phyloP scores from a whole-genome alignment of 2,329 filamentous ascomycete genomes.

The Exophiala dermatitidis region DNA sequence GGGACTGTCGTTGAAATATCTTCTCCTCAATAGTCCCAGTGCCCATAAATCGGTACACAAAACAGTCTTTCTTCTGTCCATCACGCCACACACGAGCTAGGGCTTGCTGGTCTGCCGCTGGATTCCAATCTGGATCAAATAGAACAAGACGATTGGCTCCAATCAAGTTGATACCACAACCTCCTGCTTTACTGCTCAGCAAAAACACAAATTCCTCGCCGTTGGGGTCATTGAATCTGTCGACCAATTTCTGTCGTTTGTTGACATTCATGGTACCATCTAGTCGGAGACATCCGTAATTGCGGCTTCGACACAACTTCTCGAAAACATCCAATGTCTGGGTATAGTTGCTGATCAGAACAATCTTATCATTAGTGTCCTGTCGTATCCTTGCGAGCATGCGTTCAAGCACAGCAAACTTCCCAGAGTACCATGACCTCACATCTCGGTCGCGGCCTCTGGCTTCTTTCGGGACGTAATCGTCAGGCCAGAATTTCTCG shows the following conservation, averaged over 20 bases:
- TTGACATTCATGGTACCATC: constrained; percentile 97
- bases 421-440: constrained; percentile 93
- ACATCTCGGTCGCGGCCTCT: constrained; percentile 86
- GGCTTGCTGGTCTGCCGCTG: constrained; percentile 93
- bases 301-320: constrained; percentile 73
- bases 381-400: constrained; percentile 94
- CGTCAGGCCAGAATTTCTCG: constrained; percentile 71
- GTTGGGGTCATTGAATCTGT: constrained; percentile 92
- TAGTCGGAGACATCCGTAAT: constrained; percentile 78
- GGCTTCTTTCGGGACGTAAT: constrained; percentile 80
- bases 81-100: constrained; percentile 97
- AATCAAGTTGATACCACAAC: constrained; percentile 91
- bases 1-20: constrained; percentile 96
- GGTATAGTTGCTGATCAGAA: constrained; percentile 97
- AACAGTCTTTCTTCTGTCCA: constrained; percentile 98
- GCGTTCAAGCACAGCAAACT: constrained; percentile 95
- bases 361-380: constrained; percentile 98
- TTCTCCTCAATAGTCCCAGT: constrained; percentile 98
- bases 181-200: constrained; percentile 93
- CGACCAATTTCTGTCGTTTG: constrained; percentile 93
- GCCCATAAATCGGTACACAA: constrained; percentile 98
- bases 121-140: constrained; percentile 98
- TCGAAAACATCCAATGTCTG: constrained; percentile 94
- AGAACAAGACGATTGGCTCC: constrained; percentile 90
- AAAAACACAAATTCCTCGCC: constrained; percentile 89